phyloP scores from a whole-genome alignment of 139 green algal species.

The Chlorella sp. region DNA sequence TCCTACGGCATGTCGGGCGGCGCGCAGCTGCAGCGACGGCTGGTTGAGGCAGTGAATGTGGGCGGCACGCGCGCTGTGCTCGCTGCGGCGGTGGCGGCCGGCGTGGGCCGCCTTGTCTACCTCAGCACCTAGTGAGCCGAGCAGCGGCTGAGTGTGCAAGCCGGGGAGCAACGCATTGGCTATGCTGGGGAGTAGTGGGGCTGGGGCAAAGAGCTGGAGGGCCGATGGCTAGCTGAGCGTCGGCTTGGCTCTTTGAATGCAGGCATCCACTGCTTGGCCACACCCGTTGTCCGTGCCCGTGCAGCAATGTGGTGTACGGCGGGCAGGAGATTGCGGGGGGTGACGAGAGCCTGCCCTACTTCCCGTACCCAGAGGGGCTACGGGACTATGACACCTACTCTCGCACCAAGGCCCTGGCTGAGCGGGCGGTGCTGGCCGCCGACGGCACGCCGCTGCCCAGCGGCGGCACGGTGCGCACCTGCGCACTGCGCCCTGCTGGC shows the following conservation, averaged over 20 bases:
- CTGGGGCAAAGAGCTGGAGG: no score
- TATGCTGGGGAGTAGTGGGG: no score
- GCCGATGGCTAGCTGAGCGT: no score
- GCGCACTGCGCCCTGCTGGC: slow-evolving; percentile 46
- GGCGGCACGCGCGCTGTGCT: neutral
- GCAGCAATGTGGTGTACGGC: slow-evolving; percentile 34
- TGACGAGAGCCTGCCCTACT: slow-evolving; percentile 44
- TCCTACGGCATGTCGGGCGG: slow-evolving; percentile 56
- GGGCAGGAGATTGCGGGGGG: slow-evolving; percentile 37
- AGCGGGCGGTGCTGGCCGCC: slow-evolving; percentile 46
- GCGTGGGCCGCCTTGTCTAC: slow-evolving; percentile 53
- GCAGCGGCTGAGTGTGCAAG: neutral
- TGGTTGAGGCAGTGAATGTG: slow-evolving; percentile 48
- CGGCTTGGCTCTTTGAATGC: no score
- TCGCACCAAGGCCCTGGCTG: slow-evolving; percentile 43
- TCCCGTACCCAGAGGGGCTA: neutral
- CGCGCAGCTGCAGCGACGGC: slow-evolving; percentile 21
- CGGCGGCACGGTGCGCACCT: slow-evolving; percentile 36
- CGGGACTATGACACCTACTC: slow-evolving; percentile 47
- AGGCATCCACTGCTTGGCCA: no score
- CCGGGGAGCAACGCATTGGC: no score
- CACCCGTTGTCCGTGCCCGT: neutral
- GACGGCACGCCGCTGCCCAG: slow-evolving; percentile 5
- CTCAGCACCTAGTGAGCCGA: slow-evolving; percentile 42
- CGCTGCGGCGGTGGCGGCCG: neutral